These are phyloP conservation scores for Larix kaempferi DNA, from an alignment of 75 land plant species.

Conservation along the genomic window DNA sequence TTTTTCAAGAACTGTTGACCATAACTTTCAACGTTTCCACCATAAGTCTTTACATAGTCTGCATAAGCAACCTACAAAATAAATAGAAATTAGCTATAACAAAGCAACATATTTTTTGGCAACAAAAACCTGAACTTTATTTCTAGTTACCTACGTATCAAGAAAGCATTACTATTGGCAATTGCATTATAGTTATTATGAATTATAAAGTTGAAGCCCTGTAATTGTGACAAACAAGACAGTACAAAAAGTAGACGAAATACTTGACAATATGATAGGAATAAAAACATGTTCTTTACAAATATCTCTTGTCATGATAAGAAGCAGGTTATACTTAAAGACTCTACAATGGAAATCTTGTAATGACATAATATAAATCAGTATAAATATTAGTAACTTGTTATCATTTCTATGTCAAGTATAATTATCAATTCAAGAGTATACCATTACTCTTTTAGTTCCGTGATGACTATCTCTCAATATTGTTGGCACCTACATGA, in stretches of 20 bases:
- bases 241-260: background rate
- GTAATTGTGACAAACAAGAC: background rate
- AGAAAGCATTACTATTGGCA: conserved; percentile 7
- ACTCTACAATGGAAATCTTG: too few species aligned
- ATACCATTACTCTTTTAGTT: background rate
- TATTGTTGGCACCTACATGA: background rate
- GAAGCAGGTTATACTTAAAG: too few species aligned
- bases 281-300: background rate
- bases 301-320: too few species aligned
- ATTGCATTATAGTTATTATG: background rate
- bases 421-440: background rate
- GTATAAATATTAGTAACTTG: too few species aligned
- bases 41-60: conserved; percentile 69
- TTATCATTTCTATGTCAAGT: background rate
- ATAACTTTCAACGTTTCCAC: conserved; percentile 65
- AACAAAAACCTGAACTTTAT: background rate
- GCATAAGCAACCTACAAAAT: conserved; percentile 74
- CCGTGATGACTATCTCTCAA: background rate
- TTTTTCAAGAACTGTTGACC: conserved; percentile 74
- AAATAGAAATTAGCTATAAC: background rate
- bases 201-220: background rate
- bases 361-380: too few species aligned
- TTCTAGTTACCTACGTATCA: background rate
- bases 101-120: too few species aligned
- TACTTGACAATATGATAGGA: background rate